A percentile compares a stretch with the other conserved stretches of the same genome.
Conservation (phyloP, 2,329 filamentous ascomycete genomes). For the Chaetothyriales sp. region DNA sequence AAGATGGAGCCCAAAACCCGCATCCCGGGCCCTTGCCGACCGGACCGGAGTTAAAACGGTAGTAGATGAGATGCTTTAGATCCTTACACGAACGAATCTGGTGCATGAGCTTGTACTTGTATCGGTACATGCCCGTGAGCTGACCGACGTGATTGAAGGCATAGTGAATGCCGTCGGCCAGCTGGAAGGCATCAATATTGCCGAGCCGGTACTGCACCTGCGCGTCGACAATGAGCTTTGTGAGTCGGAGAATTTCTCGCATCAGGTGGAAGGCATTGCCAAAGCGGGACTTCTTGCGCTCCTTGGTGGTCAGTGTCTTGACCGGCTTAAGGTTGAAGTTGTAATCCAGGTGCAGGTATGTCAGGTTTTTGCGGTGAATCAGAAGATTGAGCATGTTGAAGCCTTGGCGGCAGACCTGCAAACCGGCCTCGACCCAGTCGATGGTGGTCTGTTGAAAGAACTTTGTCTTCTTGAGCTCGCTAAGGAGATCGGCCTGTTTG, state of each 20-base stretch:
- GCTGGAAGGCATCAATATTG: conserved; percentile 97
- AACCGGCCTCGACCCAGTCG: conserved; percentile 96
- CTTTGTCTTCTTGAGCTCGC: conserved; percentile 85
- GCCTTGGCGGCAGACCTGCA: conserved; percentile 94
- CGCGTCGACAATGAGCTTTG: conserved; percentile 94
- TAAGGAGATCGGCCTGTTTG: conserved; percentile 83
- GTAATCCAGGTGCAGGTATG: conserved; percentile 95
- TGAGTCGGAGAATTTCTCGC: conserved; percentile 90
- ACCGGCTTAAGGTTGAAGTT: conserved; percentile 99
- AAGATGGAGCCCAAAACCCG: conserved; percentile 97
- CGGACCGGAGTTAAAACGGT: conserved; percentile 91
- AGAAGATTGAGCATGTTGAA: conserved; percentile 99
- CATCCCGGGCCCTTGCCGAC: conserved; percentile 96
- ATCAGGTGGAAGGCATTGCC: conserved; percentile 98
- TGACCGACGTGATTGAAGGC: conserved; percentile 99
- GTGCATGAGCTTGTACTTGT: conserved; percentile 99
- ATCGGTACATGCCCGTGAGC: conserved; percentile 97
- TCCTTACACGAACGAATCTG: conserved; percentile 99
- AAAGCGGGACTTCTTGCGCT: conserved; percentile 97
- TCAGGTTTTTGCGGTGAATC: conserved; percentile 96
- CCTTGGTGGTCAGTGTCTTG: conserved; percentile 95
- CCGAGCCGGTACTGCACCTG: conserved; percentile 95
- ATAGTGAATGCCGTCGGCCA: conserved; percentile 96
- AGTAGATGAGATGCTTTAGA: conserved; percentile 97
- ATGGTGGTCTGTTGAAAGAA: conserved; percentile 99